A percentile compares a stretch with the other conserved stretches of the same genome.
Evolutionary conservation across 352 stramenopile species (phyloP).

Genomic region (Globisporangium spinosum): DNA sequence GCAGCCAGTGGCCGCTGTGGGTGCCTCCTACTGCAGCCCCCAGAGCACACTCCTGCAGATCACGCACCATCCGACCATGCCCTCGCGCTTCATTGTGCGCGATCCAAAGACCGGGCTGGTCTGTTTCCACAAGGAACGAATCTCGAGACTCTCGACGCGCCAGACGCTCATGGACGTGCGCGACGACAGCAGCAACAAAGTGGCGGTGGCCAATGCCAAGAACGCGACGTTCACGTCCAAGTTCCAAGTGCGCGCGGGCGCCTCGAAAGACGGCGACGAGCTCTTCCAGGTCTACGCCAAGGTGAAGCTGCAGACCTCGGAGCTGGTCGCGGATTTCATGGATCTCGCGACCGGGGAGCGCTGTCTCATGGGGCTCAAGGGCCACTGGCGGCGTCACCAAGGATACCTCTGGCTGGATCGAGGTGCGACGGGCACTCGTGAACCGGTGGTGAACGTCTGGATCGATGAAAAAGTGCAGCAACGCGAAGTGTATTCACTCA

Average conservation of each 20-base stretch:
- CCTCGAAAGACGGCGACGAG: neutral
- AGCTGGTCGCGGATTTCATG: neutral
- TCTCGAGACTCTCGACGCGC: neutral
- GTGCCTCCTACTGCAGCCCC: neutral
- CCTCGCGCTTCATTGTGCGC: neutral
- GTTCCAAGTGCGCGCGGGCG: neutral
- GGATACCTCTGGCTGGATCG: slow-evolving; percentile 2
- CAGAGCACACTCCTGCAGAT: neutral
- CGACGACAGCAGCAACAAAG: neutral
- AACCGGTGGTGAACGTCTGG: slow-evolving; percentile 1
- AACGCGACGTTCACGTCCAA: neutral
- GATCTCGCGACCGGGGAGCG: neutral
- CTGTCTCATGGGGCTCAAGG: slow-evolving; percentile 6
- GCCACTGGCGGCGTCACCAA: neutral
- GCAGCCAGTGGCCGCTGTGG: neutral
- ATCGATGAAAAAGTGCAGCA: neutral
- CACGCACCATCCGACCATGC: neutral
- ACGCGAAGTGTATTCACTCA: slow-evolving; percentile 16
- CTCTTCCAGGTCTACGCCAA: slow-evolving; percentile 11
- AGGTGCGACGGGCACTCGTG: neutral
- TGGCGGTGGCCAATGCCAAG: neutral
- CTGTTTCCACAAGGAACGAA: neutral
- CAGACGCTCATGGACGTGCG: slow-evolving; percentile 1
- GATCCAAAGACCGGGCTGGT: neutral
- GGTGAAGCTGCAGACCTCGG: neutral